These are phyloP conservation scores for Kazachstania sp. DNA, from an alignment of 1,139 yeast species.

Conservation along the genomic window DNA sequence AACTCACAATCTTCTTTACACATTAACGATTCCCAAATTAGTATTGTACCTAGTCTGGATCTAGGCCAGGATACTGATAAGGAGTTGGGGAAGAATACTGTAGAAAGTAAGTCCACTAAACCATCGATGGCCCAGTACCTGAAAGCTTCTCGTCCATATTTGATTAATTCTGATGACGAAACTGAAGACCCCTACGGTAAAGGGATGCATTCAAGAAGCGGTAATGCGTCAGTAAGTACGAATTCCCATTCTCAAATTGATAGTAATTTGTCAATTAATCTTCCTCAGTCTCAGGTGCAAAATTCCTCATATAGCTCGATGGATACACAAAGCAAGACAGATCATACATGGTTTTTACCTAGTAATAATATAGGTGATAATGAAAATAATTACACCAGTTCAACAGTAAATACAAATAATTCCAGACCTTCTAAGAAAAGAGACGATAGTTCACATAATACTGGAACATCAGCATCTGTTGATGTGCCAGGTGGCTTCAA, in stretches of 20 bases:
- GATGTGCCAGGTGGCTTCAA: background rate
- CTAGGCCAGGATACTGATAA: background rate
- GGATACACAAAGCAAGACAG: background rate
- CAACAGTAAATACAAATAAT: background rate
- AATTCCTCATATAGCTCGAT: background rate
- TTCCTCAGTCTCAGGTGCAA: background rate
- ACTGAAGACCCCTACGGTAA: background rate
- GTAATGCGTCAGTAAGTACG: background rate
- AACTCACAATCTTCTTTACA: background rate
- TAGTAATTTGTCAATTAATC: background rate
- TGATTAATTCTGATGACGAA: slow-evolving; percentile 3
- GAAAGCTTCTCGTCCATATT: slow-evolving; percentile 14
- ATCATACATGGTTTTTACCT: background rate
- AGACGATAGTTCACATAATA: background rate
- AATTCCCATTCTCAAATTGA: background rate
- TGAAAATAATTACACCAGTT: background rate
- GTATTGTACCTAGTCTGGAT: slow-evolving; percentile 2
- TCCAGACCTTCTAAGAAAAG: background rate
- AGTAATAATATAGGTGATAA: background rate
- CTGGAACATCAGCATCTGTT: background rate
- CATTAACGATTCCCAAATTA: slow-evolving; percentile 1
- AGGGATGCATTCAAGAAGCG: background rate
- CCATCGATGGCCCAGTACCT: slow-evolving; percentile 15
- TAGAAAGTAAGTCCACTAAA: background rate
- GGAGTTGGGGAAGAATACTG: background rate